A percentile compares a stretch with the other conserved stretches of the same genome.
Evolutionary conservation across 1,284 basidiomycete genomes (phyloP).

Genomic region (Sutorius eximius): DNA sequence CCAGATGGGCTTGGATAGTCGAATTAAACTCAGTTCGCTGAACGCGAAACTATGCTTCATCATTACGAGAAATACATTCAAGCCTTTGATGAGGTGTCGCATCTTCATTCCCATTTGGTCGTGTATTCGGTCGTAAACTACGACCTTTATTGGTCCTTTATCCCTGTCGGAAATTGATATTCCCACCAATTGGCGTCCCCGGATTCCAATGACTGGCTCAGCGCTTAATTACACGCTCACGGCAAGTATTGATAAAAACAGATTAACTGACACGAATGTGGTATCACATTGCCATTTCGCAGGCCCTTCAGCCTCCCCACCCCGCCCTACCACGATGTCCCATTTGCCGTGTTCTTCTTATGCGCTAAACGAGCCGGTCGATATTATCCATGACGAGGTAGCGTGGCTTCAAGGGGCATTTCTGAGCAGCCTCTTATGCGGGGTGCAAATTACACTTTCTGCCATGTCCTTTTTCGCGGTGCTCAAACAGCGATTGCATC

Average conservation of each 20-base stretch:
- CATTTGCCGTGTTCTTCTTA: not conserved
- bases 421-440: constrained; percentile 22
- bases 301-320: not conserved
- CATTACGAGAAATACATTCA: not conserved
- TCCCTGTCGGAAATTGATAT: not conserved
- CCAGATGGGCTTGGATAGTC: not conserved
- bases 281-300: constrained; percentile 9
- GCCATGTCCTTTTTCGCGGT: constrained; percentile 23
- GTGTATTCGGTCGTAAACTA: not conserved
- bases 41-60: not conserved
- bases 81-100: not conserved
- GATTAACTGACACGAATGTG: not conserved
- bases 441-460: constrained; percentile 24
- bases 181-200: constrained; percentile 16
- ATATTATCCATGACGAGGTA: constrained; percentile 11
- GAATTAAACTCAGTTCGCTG: not conserved
- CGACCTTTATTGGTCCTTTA: not conserved
- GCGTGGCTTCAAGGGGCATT: constrained; percentile 31
- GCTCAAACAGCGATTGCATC: constrained; percentile 13
- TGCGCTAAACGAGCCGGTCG: constrained; percentile 1
- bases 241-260: constrained; percentile 8
- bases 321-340: constrained; percentile 8
- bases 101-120: not conserved
- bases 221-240: not conserved
- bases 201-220: constrained; percentile 1